These are phyloP conservation scores for Microsporum audouinii DNA, from an alignment of 2,329 filamentous ascomycete genomes.

Conservation along the genomic window DNA sequence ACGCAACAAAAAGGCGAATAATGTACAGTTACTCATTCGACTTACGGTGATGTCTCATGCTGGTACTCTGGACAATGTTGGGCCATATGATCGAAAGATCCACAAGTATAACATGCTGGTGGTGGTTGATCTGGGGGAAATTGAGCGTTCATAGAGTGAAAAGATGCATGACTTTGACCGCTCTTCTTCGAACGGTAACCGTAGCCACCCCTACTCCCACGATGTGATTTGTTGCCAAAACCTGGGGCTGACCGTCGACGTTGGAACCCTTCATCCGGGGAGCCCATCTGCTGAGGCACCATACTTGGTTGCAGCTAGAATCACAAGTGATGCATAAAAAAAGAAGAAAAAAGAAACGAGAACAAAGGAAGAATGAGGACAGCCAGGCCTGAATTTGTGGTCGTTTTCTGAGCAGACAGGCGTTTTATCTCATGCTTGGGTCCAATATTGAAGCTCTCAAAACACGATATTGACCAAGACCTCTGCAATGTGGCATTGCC, in stretches of 20 bases:
- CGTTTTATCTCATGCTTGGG: not conserved
- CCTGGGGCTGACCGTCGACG: slow-evolving; percentile 7
- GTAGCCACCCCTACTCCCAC: slow-evolving; percentile 11
- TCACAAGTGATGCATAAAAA: not conserved
- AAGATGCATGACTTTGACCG: slow-evolving; percentile 7
- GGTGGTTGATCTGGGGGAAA: slow-evolving; percentile 11
- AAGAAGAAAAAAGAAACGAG: not conserved
- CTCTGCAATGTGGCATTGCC: not conserved
- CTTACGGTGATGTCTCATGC: slow-evolving; percentile 23
- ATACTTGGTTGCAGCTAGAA: not conserved
- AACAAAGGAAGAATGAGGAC: not conserved
- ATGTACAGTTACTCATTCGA: slow-evolving; percentile 4
- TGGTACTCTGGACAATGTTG: slow-evolving; percentile 26
- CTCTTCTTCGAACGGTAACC: slow-evolving; percentile 14
- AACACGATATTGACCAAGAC: not conserved
- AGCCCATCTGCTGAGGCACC: slow-evolving; percentile 1
- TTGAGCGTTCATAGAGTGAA: slow-evolving; percentile 6
- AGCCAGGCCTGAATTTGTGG: not conserved
- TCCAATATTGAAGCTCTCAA: not conserved
- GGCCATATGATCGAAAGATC: slow-evolving; percentile 23
- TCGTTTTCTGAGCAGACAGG: not conserved
- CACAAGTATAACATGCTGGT: slow-evolving; percentile 26
- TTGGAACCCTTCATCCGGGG: not conserved
- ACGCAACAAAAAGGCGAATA: not conserved
- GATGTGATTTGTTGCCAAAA: slow-evolving; percentile 9